Evolutionary conservation across 2,329 filamentous ascomycete genomes (phyloP).

Genomic region (Aspergillus nomiae): DNA sequence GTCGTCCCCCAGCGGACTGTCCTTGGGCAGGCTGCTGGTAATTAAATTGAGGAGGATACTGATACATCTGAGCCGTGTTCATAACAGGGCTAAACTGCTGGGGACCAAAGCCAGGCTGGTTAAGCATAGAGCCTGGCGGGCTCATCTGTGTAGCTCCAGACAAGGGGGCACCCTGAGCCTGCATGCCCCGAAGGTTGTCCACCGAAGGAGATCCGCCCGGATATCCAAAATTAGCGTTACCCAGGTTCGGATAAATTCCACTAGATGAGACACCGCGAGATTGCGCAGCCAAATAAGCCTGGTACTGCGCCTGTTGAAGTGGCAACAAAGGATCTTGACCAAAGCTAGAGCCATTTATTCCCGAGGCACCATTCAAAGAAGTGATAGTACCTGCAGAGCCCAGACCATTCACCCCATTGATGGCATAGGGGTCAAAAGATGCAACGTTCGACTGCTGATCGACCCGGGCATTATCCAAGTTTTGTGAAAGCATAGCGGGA

Average conservation of each 20-base stretch:
- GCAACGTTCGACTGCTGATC: slow-evolving; percentile 36
- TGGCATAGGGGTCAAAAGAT: slow-evolving; percentile 42
- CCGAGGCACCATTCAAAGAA: slow-evolving; percentile 31
- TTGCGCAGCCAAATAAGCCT: slow-evolving; percentile 54
- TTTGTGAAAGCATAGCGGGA: slow-evolving; percentile 37
- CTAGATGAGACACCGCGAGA: slow-evolving; percentile 44
- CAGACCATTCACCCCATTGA: slow-evolving; percentile 37
- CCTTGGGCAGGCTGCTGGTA: slow-evolving; percentile 46
- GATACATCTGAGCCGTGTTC: slow-evolving; percentile 50
- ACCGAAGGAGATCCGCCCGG: slow-evolving; percentile 35
- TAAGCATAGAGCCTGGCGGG: slow-evolving; percentile 46
- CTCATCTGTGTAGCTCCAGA: slow-evolving; percentile 40
- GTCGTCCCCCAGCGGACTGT: slow-evolving; percentile 52
- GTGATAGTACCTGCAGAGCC: slow-evolving; percentile 23
- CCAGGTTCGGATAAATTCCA: slow-evolving; percentile 50
- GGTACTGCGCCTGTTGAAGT: slow-evolving; percentile 60
- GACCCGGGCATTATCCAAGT: slow-evolving; percentile 39
- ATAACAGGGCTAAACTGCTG: slow-evolving; percentile 50
- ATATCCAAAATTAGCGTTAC: slow-evolving; percentile 47
- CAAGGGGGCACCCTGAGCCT: slow-evolving; percentile 39
- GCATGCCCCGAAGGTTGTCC: slow-evolving; percentile 42
- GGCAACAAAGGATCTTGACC: slow-evolving; percentile 44
- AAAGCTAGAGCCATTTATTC: slow-evolving; percentile 36
- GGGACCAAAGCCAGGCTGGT: slow-evolving; percentile 48
- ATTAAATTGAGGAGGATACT: slow-evolving; percentile 56